A percentile compares a stretch with the other conserved stretches of the same genome.
phyloP scores from a whole-genome alignment of 2,329 filamentous ascomycete genomes.

The Xylaria multiplex region DNA sequence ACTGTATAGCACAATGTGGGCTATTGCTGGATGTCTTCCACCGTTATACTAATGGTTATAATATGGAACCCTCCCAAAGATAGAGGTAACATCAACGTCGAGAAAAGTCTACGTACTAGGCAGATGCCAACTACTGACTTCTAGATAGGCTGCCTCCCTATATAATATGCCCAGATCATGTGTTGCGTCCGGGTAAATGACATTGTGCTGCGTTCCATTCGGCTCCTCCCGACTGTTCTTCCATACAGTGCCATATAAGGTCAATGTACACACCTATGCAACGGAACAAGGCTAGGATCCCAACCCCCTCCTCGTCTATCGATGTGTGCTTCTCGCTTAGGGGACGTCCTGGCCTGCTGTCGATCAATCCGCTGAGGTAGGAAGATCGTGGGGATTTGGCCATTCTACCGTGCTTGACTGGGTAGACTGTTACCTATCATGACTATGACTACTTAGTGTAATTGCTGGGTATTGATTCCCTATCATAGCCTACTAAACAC shows the following conservation, averaged over 20 bases:
- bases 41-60: slow-evolving; percentile 1
- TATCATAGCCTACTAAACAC: too few relatives aligned
- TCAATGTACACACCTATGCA: too few relatives aligned
- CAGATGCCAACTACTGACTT: not conserved
- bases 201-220: slow-evolving; percentile 18
- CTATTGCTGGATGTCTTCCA: not conserved
- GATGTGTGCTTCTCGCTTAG: slow-evolving; percentile 9
- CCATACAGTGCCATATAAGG: not conserved
- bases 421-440: too few relatives aligned
- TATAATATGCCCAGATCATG: not conserved
- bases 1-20: too few relatives aligned
- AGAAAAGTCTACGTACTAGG: too few relatives aligned
- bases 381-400: slow-evolving; percentile 27
- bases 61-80: too few relatives aligned
- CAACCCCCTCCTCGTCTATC: not conserved
- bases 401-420: not conserved
- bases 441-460: not conserved
- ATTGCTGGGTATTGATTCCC: not conserved
- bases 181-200: slow-evolving; percentile 27
- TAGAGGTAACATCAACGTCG: too few relatives aligned
- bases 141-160: not conserved
- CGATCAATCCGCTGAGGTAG: slow-evolving; percentile 34
- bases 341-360: slow-evolving; percentile 1
- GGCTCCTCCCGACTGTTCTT: slow-evolving; percentile 18
- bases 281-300: too few relatives aligned